Base-by-base conservation (phyloP, 192 early-diverging fungal genomes). In the Umbelopsis sp. region DNA sequence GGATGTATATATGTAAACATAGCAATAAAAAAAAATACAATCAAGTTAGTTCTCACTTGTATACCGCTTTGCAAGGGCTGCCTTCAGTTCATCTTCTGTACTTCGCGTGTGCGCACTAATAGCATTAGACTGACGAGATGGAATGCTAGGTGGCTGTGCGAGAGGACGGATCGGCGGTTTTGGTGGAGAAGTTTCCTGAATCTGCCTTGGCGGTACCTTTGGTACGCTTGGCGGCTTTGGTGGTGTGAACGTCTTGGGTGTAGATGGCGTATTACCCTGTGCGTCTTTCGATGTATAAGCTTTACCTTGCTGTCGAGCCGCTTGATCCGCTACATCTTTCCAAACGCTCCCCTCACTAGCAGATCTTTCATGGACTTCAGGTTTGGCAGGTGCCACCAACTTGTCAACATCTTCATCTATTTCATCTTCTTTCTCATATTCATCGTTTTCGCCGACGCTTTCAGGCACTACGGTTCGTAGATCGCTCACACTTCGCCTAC, bases 141-240 rank as follows among this genome's bases (percentile, higher is more conserved):
- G 55, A 18, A 61, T 16, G 33, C 25, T 61, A 7, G 55, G 55
- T 6, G 55, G 55, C 33, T 33, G 55, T 35, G 55, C 27, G 21
- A 61, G 27, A 3, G 55, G 55, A 5, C 30, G 30, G 16, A 30
- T 25, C 4, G 55, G 55, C 27, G 55, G 27, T 30, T 37, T 61
- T 15, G 55, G 55, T 2, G 55, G 25, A 61, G 30, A 15, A 16
- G 1, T 4, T 35, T 16, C 55, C 16, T 25, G 55, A 18, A 35
- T n/a, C 2, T 61, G 55, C 25, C 67, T 49, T 33, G 45, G 46
- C 25, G 49, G 67, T 33, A 52, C 67, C 21, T 49, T 52, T 35
- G 67, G 67, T 15, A 69, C 49, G 48, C 23, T 22, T 20, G 67
- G 67, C 18, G 67, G 67, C 46, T 69, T 69, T 41, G 67, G 67